These are phyloP conservation scores for Exophiala sp. DNA, from an alignment of 2,329 filamentous ascomycete species.

Conservation along the genomic window DNA sequence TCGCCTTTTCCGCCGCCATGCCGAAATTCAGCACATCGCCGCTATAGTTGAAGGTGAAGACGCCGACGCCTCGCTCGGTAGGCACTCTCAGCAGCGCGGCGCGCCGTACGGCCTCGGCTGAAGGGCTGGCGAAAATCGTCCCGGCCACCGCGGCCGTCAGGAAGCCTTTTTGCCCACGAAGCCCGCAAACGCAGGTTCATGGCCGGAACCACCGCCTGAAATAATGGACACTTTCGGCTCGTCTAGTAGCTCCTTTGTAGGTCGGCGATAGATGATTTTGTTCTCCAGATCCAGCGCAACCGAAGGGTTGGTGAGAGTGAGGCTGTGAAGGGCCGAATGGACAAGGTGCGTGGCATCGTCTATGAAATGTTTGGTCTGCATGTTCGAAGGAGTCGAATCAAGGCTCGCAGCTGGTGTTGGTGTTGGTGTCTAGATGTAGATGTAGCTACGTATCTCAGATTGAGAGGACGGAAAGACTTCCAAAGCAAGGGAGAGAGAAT, in stretches of 20 bases:
- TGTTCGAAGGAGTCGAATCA: neutral
- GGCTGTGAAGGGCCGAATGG: conserved; percentile 64
- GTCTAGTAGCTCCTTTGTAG: conserved; percentile 41
- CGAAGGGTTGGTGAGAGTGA: conserved; percentile 79
- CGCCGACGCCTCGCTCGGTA: conserved; percentile 65
- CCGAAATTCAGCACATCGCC: conserved; percentile 88
- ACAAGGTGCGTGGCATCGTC: conserved; percentile 58
- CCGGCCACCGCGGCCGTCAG: conserved; percentile 77
- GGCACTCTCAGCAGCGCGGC: conserved; percentile 70
- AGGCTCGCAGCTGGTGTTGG: too few relatives aligned
- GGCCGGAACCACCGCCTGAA: conserved; percentile 81
- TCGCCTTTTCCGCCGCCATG: conserved; percentile 86
- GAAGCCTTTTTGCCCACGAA: conserved; percentile 76
- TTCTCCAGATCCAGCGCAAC: conserved; percentile 70
- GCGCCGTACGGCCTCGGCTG: conserved; percentile 72
- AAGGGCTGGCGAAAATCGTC: conserved; percentile 78
- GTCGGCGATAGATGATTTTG: conserved; percentile 77
- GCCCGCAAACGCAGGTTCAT: conserved; percentile 80
- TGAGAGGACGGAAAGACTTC: too few relatives aligned
- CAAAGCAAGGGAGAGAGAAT: neutral
- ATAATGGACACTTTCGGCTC: conserved; percentile 68
- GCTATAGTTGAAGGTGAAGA: conserved; percentile 76
- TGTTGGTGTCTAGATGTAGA: too few relatives aligned
- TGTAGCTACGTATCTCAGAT: too few relatives aligned
- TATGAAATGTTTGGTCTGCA: conserved; percentile 22